These are phyloP conservation scores for Penicillium sp. DNA, from an alignment of 2,329 filamentous ascomycete species.

Conservation along the genomic window DNA sequence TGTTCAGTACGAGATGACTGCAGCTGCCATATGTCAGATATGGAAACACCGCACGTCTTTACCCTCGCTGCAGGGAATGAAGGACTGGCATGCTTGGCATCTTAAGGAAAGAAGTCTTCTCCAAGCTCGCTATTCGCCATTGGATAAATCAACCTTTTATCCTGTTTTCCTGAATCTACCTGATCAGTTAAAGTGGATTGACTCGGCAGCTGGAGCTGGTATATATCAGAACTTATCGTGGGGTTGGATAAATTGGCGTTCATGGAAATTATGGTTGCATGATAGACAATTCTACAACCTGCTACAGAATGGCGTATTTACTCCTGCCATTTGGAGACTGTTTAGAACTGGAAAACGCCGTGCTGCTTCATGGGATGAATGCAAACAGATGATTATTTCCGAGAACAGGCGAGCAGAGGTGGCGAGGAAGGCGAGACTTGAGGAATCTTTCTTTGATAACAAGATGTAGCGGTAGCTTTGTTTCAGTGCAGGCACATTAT, in stretches of 20 bases:
- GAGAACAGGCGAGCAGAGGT: background rate
- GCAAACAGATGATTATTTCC: background rate
- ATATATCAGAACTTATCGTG: background rate
- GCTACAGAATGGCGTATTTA: background rate
- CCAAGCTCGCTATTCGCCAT: no score
- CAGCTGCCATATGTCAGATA: no score
- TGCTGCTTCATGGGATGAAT: background rate
- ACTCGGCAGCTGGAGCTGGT: background rate
- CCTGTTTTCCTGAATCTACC: background rate
- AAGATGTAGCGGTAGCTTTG: no score
- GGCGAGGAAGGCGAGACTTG: background rate
- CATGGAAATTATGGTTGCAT: background rate
- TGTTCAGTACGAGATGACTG: no score
- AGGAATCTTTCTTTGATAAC: background rate
- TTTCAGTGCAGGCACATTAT: no score
- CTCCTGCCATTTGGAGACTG: background rate
- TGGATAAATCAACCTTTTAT: background rate
- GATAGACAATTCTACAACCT: background rate
- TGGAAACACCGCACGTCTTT: no score
- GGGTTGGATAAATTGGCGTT: background rate
- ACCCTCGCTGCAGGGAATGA: no score
- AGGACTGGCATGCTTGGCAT: no score
- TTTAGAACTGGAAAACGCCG: background rate
- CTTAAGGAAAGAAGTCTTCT: no score
- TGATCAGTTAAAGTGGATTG: background rate